Percentiles rank a stretch among this genome's conserved stretches.
Conservation (phyloP, 225 moss, liverwort and hornwort genomes). For the Physcomitrellopsis africana region DNA sequence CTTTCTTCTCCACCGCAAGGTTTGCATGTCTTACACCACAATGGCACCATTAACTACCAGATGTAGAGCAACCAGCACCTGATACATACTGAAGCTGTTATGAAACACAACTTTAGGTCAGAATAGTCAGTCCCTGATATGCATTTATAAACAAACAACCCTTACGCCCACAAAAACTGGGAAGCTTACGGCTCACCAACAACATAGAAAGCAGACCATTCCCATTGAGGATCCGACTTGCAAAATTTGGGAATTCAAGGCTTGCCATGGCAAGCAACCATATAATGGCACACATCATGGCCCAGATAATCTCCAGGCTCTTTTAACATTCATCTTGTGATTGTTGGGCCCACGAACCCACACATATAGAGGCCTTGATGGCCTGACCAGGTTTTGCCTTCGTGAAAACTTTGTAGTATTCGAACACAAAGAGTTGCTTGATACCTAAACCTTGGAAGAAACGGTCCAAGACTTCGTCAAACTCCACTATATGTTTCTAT, state of each 20-base stretch:
- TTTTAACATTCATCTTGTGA: constrained; percentile 33
- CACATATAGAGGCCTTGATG: constrained; percentile 23
- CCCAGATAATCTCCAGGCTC: constrained; percentile 21
- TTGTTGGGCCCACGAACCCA: constrained; percentile 35
- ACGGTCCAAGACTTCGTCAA: constrained; percentile 24
- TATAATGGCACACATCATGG: constrained; percentile 21
- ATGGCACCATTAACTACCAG: constrained; percentile 37
- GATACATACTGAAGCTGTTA: constrained; percentile 26
- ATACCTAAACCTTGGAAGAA: constrained; percentile 28
- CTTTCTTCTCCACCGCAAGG: constrained; percentile 26
- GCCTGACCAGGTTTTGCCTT: constrained; percentile 25
- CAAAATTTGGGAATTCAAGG: constrained; percentile 5
- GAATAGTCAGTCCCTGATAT: not conserved
- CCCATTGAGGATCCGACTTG: constrained; percentile 1
- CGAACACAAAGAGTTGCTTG: constrained; percentile 16
- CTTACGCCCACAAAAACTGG: not conserved
- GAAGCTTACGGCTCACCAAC: not conserved
- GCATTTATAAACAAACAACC: not conserved
- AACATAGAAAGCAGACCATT: not conserved
- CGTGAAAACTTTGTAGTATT: constrained; percentile 22
- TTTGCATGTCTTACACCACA: constrained; percentile 28
- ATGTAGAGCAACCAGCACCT: constrained; percentile 28
- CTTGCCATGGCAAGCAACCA: constrained; percentile 7
- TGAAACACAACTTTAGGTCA: constrained; percentile 25
- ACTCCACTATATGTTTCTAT: constrained; percentile 34